Conservation (phyloP, 2,329 filamentous ascomycete genomes). For the Hysterium pulicare region DNA sequence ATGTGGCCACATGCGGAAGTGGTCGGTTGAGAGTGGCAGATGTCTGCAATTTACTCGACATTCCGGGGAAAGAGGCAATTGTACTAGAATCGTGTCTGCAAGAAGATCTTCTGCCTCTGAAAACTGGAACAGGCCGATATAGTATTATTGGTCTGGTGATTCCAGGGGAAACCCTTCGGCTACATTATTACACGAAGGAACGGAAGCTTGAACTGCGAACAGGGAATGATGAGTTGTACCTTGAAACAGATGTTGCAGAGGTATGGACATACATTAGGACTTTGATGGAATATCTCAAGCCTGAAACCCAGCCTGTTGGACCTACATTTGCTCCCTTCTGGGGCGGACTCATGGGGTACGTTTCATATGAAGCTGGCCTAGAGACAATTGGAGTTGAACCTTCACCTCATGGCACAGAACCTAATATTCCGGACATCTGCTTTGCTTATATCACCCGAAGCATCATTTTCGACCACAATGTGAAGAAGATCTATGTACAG, state of each 20-base stretch:
- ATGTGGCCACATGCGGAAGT: constrained; percentile 32
- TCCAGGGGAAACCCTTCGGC: constrained; percentile 44
- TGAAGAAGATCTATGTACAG: constrained; percentile 63
- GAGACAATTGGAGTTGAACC: constrained; percentile 53
- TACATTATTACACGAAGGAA: constrained; percentile 32
- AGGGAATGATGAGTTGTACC: constrained; percentile 25
- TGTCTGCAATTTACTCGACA: constrained; percentile 35
- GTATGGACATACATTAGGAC: constrained; percentile 41
- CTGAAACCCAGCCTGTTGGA: constrained; percentile 18
- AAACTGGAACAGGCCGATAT: constrained; percentile 57
- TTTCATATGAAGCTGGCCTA: constrained; percentile 80
- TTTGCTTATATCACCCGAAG: constrained; percentile 75
- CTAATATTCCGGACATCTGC: constrained; percentile 61
- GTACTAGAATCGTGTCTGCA: constrained; percentile 49
- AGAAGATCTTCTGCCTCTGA: constrained; percentile 36
- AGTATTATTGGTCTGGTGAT: constrained; percentile 72
- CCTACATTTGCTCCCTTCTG: constrained; percentile 59
- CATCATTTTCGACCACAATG: constrained; percentile 70
- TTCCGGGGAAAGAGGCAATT: constrained; percentile 36
- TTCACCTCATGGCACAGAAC: constrained; percentile 38
- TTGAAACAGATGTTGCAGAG: constrained; percentile 23
- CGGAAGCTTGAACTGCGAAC: constrained; percentile 26
- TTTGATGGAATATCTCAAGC: constrained; percentile 36
- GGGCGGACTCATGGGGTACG: constrained; percentile 79
- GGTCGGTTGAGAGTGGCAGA: constrained; percentile 34